A percentile compares a stretch with the other conserved stretches of the same genome.
Evolutionary conservation across 305 asterid genomes (phyloP).

Genomic region (Euphrasia arctica): DNA sequence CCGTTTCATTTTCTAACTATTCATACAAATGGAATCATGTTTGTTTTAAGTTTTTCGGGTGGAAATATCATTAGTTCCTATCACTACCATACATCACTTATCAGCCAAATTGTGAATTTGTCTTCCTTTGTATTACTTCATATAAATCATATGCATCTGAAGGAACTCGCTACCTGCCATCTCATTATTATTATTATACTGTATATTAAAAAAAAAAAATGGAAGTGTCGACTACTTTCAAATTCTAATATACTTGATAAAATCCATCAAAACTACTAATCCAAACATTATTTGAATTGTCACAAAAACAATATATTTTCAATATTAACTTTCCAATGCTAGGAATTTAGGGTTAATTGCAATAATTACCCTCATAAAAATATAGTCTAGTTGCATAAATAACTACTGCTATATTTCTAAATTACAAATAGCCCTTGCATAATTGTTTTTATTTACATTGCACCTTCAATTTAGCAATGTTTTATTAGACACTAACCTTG

Average conservation of each 20-base stretch:
- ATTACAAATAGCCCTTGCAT: not conserved
- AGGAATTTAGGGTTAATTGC: not conserved
- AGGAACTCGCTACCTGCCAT: not conserved
- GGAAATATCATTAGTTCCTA: not conserved
- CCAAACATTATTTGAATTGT: not conserved
- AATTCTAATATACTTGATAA: not conserved
- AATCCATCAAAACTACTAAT: not conserved
- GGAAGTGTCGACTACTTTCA: not conserved
- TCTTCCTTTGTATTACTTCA: not conserved
- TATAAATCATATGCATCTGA: too few species aligned
- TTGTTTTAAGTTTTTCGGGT: not conserved
- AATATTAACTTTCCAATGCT: not conserved
- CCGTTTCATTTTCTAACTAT: not conserved
- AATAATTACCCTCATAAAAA: not conserved
- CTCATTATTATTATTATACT: not conserved
- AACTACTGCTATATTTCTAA: not conserved
- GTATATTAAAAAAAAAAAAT: not conserved
- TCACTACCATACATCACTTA: not conserved
- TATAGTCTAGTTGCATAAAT: not conserved
- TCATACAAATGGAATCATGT: not conserved
- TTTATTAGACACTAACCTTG: not conserved
- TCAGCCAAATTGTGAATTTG: not conserved
- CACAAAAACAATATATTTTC: not conserved
- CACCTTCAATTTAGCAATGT: not conserved
- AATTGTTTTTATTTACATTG: not conserved